A percentile compares a stretch with the other conserved stretches of the same genome.
Evolutionary conservation across 2,329 filamentous ascomycete species (phyloP).

Genomic region (Penicillium sp.): DNA sequence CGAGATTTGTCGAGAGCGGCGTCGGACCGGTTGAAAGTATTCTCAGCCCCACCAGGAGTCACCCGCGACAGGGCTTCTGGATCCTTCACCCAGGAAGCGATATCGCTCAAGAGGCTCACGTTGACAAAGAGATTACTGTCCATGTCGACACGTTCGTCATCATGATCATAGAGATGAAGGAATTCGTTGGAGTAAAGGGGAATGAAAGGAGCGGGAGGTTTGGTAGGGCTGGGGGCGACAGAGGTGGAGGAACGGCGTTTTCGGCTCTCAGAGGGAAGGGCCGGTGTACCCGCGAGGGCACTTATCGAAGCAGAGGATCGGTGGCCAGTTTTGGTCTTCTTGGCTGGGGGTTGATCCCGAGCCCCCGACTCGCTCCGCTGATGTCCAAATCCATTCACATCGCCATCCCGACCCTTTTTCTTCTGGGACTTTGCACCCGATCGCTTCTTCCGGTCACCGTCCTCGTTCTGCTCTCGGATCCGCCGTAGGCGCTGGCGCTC

Average conservation of each 20-base stretch:
- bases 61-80: constrained; percentile 68
- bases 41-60: constrained; percentile 64
- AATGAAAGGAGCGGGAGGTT: constrained; percentile 60
- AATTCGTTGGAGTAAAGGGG: constrained; percentile 76
- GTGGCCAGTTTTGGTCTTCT: constrained; percentile 81
- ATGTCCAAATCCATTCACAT: constrained; percentile 54
- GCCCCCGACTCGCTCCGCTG: constrained; percentile 59
- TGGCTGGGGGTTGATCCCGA: constrained; percentile 61
- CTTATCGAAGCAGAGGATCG: constrained; percentile 74
- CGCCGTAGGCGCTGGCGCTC: constrained; percentile 69
- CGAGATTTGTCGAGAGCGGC: constrained; percentile 56
- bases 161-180: constrained; percentile 69
- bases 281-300: constrained; percentile 66
- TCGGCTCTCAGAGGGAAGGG: constrained; percentile 62
- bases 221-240: constrained; percentile 73
- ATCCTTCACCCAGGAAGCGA: constrained; percentile 78
- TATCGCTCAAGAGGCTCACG: constrained; percentile 71
- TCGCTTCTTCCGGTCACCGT: constrained; percentile 74
- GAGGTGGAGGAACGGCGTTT: constrained; percentile 62
- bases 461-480: constrained; percentile 61
- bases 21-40: constrained; percentile 70
- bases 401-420: constrained; percentile 75
- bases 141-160: constrained; percentile 58
- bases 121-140: constrained; percentile 78
- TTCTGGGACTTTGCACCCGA: constrained; percentile 79